Conservation (phyloP, 805 yeast species). For the Metschnikowia henanensis region DNA sequence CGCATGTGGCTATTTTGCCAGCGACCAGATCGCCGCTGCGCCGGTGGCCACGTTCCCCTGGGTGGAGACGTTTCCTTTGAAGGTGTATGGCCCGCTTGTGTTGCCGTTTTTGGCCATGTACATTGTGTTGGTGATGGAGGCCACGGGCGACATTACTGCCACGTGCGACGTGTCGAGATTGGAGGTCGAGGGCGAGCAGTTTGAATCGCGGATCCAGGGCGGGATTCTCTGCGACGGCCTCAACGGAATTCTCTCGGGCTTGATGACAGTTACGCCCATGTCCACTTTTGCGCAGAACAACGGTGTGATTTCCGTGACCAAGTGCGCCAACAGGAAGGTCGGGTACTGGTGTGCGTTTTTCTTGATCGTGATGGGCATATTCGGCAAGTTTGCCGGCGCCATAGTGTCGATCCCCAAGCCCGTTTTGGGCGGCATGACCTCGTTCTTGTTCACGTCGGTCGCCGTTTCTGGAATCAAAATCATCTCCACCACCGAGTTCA, state of each 20-base stretch:
- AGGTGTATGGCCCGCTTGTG: conserved; percentile 82
- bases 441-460: conserved; percentile 21
- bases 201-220: conserved; percentile 88
- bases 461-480: conserved; percentile 22
- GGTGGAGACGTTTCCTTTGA: conserved; percentile 80
- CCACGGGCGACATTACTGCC: conserved; percentile 94
- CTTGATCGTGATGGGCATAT: conserved; percentile 81
- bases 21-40: conserved; percentile 58
- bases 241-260: conserved; percentile 73
- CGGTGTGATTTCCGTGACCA: conserved; percentile 90
- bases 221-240: conserved; percentile 89
- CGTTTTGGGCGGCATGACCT: conserved; percentile 22
- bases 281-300: conserved; percentile 94
- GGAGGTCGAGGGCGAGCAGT: conserved; percentile 77
- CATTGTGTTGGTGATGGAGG: conserved; percentile 84
- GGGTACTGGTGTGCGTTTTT: conserved; percentile 84
- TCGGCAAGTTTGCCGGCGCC: conserved; percentile 53
- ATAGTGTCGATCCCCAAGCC: conserved; percentile 77
- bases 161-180: conserved; percentile 88
- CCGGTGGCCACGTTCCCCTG: conserved; percentile 85
- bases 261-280: conserved; percentile 85
- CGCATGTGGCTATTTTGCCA: conserved; percentile 79
- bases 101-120: conserved; percentile 84
- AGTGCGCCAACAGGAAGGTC: conserved; percentile 81
- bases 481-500: conserved; percentile 22